phyloP scores from a whole-genome alignment of 2,329 filamentous ascomycete genomes.

The Cadophora sp. region DNA sequence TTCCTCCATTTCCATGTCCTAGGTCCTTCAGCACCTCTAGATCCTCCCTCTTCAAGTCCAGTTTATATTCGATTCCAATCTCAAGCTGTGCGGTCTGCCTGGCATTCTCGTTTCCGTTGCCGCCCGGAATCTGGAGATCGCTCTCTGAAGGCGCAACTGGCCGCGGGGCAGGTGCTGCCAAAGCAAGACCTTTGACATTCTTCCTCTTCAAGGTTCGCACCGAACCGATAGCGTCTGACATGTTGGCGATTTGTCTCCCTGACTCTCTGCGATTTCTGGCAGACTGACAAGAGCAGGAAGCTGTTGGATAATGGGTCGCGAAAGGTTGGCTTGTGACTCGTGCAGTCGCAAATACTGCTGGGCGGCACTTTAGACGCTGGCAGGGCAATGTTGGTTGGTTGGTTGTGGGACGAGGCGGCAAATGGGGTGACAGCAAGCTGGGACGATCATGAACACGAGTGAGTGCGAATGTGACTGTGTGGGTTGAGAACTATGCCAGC shows the following conservation, averaged over 20 bases:
- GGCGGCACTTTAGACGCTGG: constrained; percentile 7
- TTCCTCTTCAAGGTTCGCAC: constrained; percentile 95
- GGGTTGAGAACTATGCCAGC: background rate
- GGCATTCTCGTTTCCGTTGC: constrained; percentile 63
- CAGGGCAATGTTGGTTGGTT: constrained; percentile 1
- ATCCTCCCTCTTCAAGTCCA: constrained; percentile 91
- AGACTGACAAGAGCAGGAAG: background rate
- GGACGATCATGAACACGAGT: background rate
- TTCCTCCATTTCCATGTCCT: constrained; percentile 94
- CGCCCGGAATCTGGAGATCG: constrained; percentile 67
- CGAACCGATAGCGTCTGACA: constrained; percentile 65
- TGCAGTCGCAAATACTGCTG: background rate
- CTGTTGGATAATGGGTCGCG: background rate
- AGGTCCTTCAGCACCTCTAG: constrained; percentile 92
- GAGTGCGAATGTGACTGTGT: background rate
- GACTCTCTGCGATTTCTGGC: background rate
- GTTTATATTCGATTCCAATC: constrained; percentile 96
- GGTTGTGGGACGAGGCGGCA: constrained; percentile 8
- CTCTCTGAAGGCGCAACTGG: constrained; percentile 74
- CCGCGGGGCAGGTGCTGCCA: constrained; percentile 80
- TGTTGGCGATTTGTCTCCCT: constrained; percentile 40
- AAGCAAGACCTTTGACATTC: constrained; percentile 94
- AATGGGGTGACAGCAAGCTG: constrained; percentile 10
- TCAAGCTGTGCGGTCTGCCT: constrained; percentile 75
- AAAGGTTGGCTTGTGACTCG: constrained; percentile 3